phyloP scores from a whole-genome alignment of 345 rosid genomes.

The Noccaea bulbosa region DNA sequence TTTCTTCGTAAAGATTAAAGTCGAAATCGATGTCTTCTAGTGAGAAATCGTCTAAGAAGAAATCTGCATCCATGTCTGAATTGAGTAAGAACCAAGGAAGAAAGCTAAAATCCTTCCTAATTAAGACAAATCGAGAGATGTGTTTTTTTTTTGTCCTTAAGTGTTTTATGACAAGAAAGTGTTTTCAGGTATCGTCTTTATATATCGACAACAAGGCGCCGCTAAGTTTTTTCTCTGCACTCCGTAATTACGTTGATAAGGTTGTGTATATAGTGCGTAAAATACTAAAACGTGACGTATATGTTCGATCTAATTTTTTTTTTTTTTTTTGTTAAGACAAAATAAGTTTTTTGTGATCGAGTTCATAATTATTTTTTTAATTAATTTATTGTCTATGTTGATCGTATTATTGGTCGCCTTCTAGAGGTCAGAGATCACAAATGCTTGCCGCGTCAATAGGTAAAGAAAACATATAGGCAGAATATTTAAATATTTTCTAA shows the following conservation, averaged over 20 bases:
- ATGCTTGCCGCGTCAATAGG: conserved; percentile 32
- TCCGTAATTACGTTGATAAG: conserved; percentile 28
- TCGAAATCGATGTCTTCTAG: conserved; percentile 42
- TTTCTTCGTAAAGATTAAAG: conserved; percentile 24
- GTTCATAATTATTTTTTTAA: background rate
- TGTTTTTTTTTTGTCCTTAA: conserved; percentile 14
- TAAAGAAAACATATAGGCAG: background rate
- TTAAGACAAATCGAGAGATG: conserved; percentile 10
- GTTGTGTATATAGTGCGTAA: conserved; percentile 22
- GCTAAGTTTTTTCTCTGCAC: background rate
- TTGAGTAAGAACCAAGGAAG: background rate
- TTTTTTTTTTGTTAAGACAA: background rate
- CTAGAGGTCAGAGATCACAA: conserved; percentile 28
- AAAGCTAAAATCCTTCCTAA: background rate
- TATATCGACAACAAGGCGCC: conserved; percentile 36
- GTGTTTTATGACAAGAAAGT: conserved; percentile 16
- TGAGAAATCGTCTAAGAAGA: conserved; percentile 32
- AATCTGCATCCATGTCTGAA: conserved; percentile 39
- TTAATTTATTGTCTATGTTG: background rate
- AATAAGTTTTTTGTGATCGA: background rate
- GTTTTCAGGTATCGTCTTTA: conserved; percentile 22
- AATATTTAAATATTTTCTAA: too few relatives aligned
- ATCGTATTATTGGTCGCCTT: conserved; percentile 20
- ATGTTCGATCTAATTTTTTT: background rate
- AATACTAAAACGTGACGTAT: conserved; percentile 39